Evolutionary conservation across 768 basidiomycete genomes (phyloP), one percentile per base, ranked within the genome.

Genomic region (Xerocomellus intermedius): DNA sequence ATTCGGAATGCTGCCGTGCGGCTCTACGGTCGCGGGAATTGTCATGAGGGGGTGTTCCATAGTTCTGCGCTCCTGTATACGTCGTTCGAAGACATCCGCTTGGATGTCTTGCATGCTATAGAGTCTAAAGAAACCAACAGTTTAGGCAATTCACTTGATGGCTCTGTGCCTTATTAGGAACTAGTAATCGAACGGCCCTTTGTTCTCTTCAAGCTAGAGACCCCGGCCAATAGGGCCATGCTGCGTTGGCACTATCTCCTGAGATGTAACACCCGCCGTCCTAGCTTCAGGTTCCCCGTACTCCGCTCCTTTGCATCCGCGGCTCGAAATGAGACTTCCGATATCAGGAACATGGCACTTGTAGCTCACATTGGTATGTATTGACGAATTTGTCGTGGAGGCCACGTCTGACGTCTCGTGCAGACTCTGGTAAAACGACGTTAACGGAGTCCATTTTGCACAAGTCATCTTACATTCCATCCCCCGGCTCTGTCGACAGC

Each of bases 401-500:
- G 30, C 32, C 24, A 33, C 35, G 45, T 50, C 58, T 58, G 48
- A 59, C 44, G 39, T 54, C 52, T 49, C 55, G 48, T 48, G 45
- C 36, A 93, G 91, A 94, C 70, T 93, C 91, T 8, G 91, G 91
- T 30, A 94, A 94, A 74, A 94, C 91, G 0, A 94, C 91, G 4
- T 69, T 94, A 24, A 93, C 91, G 1, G 91, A 94, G 73, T 94
- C 92, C 10, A 89, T 94, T 39, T 77, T 94, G 22, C 80, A 87
- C 52, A 83, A 80, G 49, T 91, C 90, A 7, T 79, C 81, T 1
- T 93, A 89, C 68, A 74, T 94, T 28, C 77, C 83, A 6, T 73
- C 79, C 26, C 81, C 90, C 10, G 93, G 93, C 21, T 84, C 92
- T 2, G 92, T 94, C 13, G 93, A 94, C 67, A 88, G 86, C 4